Evolutionary conservation across 2,329 filamentous ascomycete genomes (phyloP).

Genomic region (Immersiporthe knoxdaviesiana): DNA sequence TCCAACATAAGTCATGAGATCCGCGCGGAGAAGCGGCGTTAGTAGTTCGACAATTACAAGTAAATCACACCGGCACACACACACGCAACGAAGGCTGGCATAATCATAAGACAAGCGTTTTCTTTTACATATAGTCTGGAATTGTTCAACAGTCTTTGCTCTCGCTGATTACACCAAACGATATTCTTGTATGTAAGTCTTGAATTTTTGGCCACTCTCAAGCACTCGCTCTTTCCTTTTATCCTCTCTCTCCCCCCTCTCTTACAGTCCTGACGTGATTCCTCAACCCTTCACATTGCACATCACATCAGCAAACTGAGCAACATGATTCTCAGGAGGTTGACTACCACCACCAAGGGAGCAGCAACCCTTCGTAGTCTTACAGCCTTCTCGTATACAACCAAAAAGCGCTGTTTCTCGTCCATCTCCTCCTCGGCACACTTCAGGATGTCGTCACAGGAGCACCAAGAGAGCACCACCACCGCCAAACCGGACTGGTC

Average conservation of each 20-base stretch:
- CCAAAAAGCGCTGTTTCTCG: background rate
- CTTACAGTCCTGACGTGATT: background rate
- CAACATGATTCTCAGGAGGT: background rate
- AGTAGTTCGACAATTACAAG: too few species aligned
- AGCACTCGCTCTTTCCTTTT: background rate
- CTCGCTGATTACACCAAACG: background rate
- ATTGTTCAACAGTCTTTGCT: background rate
- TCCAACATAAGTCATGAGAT: background rate
- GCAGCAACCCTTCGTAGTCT: background rate
- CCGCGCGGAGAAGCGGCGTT: constrained; percentile 6
- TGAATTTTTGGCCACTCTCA: background rate
- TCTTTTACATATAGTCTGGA: background rate
- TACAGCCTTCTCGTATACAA: background rate
- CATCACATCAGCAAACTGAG: background rate
- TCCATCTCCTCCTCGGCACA: background rate
- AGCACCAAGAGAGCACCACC: constrained; percentile 9
- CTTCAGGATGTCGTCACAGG: constrained; percentile 20
- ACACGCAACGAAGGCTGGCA: background rate
- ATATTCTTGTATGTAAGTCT: background rate
- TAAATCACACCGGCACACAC: background rate
- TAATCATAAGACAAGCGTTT: background rate
- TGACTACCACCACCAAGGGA: too few species aligned
- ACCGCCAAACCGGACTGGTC: constrained; percentile 49
- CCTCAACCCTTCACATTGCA: background rate
- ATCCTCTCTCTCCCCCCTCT: background rate